Evolutionary conservation across 2,329 filamentous ascomycete genomes (phyloP).

Genomic region (Dothideomycetidae sp.): DNA sequence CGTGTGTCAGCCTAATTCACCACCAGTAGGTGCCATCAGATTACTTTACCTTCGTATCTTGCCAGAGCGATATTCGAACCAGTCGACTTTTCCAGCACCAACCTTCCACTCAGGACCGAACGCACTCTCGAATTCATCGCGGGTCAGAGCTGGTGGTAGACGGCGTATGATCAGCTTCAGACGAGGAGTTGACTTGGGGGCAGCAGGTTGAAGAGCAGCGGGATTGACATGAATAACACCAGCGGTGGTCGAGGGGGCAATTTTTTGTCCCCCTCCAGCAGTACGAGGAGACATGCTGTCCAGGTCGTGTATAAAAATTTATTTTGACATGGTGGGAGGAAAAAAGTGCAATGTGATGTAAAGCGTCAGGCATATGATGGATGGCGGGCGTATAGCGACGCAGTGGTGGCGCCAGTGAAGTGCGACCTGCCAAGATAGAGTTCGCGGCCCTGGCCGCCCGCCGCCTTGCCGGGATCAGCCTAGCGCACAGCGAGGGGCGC

Average conservation of each 20-base stretch:
- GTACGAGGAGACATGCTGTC: constrained; percentile 5
- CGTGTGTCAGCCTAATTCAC: constrained; percentile 4
- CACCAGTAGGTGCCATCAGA: constrained; percentile 3
- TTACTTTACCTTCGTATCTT: constrained; percentile 65
- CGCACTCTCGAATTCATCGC: constrained; percentile 56
- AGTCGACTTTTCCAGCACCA: constrained; percentile 73
- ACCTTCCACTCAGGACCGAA: constrained; percentile 70
- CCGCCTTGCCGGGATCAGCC: not conserved
- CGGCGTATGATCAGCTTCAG: constrained; percentile 76
- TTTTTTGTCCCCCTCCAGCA: not conserved
- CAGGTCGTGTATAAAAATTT: too few species aligned
- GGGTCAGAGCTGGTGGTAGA: constrained; percentile 72
- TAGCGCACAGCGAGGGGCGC: not conserved
- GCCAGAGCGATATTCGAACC: constrained; percentile 56
- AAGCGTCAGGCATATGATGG: too few species aligned
- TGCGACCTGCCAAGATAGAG: too few species aligned
- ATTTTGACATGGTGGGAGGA: too few species aligned
- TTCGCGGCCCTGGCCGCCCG: too few species aligned
- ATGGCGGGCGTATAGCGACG: too few species aligned
- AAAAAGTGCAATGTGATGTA: too few species aligned
- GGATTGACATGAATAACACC: constrained; percentile 18
- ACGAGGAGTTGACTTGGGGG: constrained; percentile 37
- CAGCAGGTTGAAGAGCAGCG: constrained; percentile 16
- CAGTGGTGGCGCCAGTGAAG: too few species aligned
- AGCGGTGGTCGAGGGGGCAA: constrained; percentile 17